Conservation (phyloP, 257 asterid species). For the Rehmannia glutinosa region DNA sequence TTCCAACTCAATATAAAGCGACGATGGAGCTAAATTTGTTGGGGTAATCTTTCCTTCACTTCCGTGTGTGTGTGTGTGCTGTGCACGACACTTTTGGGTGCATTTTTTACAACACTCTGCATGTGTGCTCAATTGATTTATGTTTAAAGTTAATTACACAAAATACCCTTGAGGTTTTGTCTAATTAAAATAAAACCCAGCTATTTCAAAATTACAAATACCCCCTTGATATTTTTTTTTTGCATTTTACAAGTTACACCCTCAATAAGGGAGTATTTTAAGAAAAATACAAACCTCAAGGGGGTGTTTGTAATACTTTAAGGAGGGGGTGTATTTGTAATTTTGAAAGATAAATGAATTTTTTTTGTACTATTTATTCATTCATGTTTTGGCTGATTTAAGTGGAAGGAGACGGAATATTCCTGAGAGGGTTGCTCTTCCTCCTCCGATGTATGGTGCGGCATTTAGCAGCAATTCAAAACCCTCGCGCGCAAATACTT, state of each 20-base stretch:
- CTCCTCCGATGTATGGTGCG: neutral
- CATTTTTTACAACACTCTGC: neutral
- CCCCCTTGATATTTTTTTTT: neutral
- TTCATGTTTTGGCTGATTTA: neutral
- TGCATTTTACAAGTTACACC: neutral
- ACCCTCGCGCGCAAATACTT: neutral
- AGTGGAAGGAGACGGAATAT: constrained; percentile 1
- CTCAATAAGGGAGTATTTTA: neutral
- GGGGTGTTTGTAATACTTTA: neutral
- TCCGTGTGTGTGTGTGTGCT: neutral
- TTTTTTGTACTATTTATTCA: neutral
- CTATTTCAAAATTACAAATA: neutral
- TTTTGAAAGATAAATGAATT: neutral
- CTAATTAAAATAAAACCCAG: neutral
- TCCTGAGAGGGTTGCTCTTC: constrained; percentile 4
- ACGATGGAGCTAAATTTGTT: neutral
- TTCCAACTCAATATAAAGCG: constrained; percentile 6
- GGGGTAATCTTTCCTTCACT: neutral
- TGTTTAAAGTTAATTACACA: neutral
- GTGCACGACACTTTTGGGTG: neutral
- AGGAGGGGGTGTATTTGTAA: neutral
- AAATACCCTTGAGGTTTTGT: neutral
- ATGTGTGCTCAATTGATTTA: neutral
- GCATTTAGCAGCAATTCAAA: neutral
- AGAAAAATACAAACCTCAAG: neutral